Evolutionary conservation across 2,329 filamentous ascomycete species (phyloP), one percentile per base, ranked within the genome.

Genomic region (Colletotrichum sp.): DNA sequence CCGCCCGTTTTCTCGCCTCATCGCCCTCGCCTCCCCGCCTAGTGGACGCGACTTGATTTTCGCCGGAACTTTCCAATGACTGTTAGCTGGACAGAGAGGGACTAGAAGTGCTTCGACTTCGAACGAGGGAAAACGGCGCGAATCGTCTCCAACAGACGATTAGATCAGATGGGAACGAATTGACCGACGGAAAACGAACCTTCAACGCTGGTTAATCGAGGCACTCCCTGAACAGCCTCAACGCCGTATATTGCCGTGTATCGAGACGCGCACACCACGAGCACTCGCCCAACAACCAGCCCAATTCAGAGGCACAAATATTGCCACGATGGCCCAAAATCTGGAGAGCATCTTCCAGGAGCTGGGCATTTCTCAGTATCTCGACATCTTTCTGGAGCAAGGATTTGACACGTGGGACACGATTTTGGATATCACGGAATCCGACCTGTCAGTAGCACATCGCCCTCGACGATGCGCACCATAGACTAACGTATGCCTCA

Each of bases 341-440:
- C 87, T 97, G 80, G 90, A 88, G 79, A 85, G 88, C 48, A 90
- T 93, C 79, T 92, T 96, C 82, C 90, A 91, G 85, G 93, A 94
- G 88, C 88, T 96, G 88, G 94, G 94, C 82, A 89, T 97, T 83
- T 88, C 91, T 85, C 94, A 96, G 85, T 96, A 97, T 86, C 90
- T 94, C 75, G 89, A 93, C 79, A 86, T 88, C 72, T 94, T 97
- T 80, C 83, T 95, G 59, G 92, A 94, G 69, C 94, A 96, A 84
- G 95, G 95, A 5, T 97, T 97, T 83, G 95, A 97, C 83, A 92
- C 93, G 13, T 96, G 95, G 95, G 94, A 95, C 39, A 96, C 93
- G 1, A 93, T 96, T 71, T 88, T 96, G 67, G 94, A 96, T 81
- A 96, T 97, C 70, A 95, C 94, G 76, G 95, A 96, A 84, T 94